Evolutionary conservation across 2,329 filamentous ascomycete genomes (phyloP).

Genomic region (Bretziella fagacearum): DNA sequence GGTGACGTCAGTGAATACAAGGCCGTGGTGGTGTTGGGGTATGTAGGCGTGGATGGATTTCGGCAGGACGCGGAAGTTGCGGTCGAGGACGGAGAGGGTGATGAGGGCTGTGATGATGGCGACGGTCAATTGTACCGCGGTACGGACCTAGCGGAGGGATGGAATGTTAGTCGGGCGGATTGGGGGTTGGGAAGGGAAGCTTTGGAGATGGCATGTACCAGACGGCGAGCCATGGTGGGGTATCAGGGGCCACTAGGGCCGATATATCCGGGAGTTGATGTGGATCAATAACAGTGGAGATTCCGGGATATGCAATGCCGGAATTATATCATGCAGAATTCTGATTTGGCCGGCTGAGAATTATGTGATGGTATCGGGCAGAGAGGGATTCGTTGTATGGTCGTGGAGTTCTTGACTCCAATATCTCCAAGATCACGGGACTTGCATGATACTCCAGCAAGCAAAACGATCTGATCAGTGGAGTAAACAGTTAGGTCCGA

Average conservation of each 20-base stretch:
- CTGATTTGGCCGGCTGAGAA: too few relatives aligned
- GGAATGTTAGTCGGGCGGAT: neutral
- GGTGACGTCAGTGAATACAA: constrained; percentile 72
- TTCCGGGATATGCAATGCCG: neutral
- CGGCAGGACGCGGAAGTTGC: constrained; percentile 72
- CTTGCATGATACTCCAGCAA: neutral
- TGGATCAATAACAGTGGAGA: neutral
- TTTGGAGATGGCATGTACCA: constrained; percentile 2
- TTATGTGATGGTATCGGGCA: too few relatives aligned
- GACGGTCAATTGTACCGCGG: constrained; percentile 57
- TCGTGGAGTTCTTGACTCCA: neutral
- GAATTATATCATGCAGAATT: too few relatives aligned
- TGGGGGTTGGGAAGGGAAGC: neutral
- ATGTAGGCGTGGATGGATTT: constrained; percentile 73
- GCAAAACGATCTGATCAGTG: too few relatives aligned
- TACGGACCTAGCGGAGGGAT: constrained; percentile 40
- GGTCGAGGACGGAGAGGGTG: constrained; percentile 68
- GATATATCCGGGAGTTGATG: neutral
- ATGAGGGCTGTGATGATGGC: constrained; percentile 50
- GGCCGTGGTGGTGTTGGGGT: constrained; percentile 67
- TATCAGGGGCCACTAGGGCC: too few relatives aligned
- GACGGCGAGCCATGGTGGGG: constrained; percentile 11
- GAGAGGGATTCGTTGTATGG: too few relatives aligned
- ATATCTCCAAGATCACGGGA: neutral
- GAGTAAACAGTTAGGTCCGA: too few relatives aligned